These are phyloP conservation scores for Scytalidium lignicola DNA, from an alignment of 2,329 filamentous ascomycete genomes.

Conservation along the genomic window DNA sequence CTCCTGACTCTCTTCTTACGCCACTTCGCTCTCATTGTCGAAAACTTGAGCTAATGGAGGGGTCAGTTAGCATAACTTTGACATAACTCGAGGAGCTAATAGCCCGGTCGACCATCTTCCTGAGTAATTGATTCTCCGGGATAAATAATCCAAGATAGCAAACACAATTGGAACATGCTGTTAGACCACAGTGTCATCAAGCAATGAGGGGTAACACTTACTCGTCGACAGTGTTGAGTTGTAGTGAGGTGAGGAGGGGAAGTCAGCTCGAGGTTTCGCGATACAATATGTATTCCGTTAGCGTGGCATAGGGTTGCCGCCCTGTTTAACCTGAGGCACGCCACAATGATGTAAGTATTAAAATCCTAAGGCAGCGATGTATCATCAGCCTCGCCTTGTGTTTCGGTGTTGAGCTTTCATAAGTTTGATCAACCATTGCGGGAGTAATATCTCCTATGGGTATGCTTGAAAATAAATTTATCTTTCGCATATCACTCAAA, in stretches of 20 bases:
- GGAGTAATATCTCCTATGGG: no score
- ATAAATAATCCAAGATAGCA: neutral
- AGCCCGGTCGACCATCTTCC: neutral
- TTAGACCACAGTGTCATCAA: neutral
- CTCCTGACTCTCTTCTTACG: constrained; percentile 99
- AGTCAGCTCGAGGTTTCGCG: neutral
- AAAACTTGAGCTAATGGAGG: neutral
- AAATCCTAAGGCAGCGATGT: neutral
- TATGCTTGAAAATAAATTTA: no score
- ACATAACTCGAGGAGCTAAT: no score
- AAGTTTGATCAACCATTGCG: no score
- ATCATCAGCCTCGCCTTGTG: neutral
- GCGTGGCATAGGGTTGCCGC: constrained; percentile 44
- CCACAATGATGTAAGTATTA: neutral
- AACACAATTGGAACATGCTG: neutral
- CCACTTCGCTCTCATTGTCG: constrained; percentile 88
- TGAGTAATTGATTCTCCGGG: neutral
- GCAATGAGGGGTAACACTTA: neutral
- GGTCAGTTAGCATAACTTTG: neutral
- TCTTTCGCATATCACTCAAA: no score
- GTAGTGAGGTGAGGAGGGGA: neutral
- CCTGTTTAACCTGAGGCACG: constrained; percentile 21
- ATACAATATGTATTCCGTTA: constrained; percentile 16
- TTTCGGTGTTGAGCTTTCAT: no score
- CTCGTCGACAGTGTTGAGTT: neutral